Base-by-base conservation (phyloP, 768 basidiomycete genomes). In the Lactarius akahatsu region DNA sequence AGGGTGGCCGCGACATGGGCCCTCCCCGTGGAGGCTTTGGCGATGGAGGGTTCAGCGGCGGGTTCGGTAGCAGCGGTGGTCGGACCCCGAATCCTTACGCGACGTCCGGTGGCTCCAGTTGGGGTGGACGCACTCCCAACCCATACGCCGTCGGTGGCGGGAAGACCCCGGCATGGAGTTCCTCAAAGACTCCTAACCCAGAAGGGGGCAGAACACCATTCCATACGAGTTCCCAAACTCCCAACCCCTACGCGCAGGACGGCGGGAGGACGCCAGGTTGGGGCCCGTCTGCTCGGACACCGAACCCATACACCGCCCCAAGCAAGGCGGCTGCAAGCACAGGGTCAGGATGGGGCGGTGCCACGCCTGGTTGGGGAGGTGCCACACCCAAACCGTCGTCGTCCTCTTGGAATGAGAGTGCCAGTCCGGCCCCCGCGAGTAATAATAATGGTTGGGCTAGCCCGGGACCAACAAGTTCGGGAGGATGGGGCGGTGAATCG, bases 151-250 rank as follows among this genome's bases (percentile, higher is more conserved):
- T 72, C 32, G 70, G 64, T 38, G 75, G 76, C 32, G 78, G 80
- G 40, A 62, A 63, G 58, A 72, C 71, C 0, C 71, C 71, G n/a
- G 67, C 67, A n/a, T 72, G 71, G 71, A 58, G 47, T 23, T 62
- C 67, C 16, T 45, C 74, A 72, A 82, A 83, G n/a, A 91, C 91
- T 13, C 87, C 89, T 15, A 86, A 86, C 69, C 87, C 89, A 13
- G 83, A 80, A 59, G 82, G 83, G n/a, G 81, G 85, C 40, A 83
- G 82, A 64, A 92, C 91, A 8, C 90, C 91, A 0, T 88, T 87
- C 18, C 89, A 87, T 83, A 83, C 80, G 67, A 82, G 82, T 9
- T 78, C 79, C 50, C 83, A 85, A 34, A 91, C 91, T 2, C 90
- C 91, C 4, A 92, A 91, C 74, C 88, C 89, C 1, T 89, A 91